Conservation (phyloP, 164 flowering plant genomes). For the Hamamelis virginiana region DNA sequence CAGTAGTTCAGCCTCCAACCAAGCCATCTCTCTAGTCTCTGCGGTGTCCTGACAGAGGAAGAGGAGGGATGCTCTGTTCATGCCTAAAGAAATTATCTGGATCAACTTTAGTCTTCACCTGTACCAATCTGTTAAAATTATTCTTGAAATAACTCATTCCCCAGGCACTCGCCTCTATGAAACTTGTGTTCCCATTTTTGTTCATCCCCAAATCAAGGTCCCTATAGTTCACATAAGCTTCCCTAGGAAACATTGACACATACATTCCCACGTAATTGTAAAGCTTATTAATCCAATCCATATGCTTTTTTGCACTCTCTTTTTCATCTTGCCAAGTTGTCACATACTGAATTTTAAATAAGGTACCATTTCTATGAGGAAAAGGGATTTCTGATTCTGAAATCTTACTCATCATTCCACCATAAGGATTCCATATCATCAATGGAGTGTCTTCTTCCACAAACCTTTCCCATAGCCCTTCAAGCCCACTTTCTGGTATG, state of each 20-base stretch:
- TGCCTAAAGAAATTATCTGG: no score
- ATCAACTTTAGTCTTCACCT: no score
- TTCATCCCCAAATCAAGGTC: no score
- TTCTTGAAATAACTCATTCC: no score
- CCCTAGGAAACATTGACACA: slow-evolving; percentile 37
- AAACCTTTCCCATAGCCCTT: slow-evolving; percentile 36
- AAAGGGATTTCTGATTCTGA: slow-evolving; percentile 36
- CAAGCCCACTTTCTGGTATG: slow-evolving; percentile 28
- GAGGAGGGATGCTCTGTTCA: no score
- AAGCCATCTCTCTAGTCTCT: no score
- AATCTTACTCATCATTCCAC: slow-evolving; percentile 50
- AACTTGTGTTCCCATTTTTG: no score
- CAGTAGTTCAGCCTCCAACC: no score
- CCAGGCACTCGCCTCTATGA: no score
- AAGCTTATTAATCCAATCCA: slow-evolving; percentile 27
- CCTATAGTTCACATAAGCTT: slow-evolving; percentile 38
- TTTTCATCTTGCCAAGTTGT: slow-evolving; percentile 22
- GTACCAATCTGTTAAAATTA: no score
- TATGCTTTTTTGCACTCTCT: slow-evolving; percentile 10
- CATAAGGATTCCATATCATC: slow-evolving; percentile 44
- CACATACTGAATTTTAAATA: slow-evolving; percentile 38
- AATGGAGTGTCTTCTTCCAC: slow-evolving; percentile 28
- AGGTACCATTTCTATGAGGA: slow-evolving; percentile 44
- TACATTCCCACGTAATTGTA: slow-evolving; percentile 38
- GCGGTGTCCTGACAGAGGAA: no score